These are phyloP conservation scores for Tuber melanosporum DNA, from an alignment of 495 filamentous ascomycete genomes.

Conservation along the genomic window DNA sequence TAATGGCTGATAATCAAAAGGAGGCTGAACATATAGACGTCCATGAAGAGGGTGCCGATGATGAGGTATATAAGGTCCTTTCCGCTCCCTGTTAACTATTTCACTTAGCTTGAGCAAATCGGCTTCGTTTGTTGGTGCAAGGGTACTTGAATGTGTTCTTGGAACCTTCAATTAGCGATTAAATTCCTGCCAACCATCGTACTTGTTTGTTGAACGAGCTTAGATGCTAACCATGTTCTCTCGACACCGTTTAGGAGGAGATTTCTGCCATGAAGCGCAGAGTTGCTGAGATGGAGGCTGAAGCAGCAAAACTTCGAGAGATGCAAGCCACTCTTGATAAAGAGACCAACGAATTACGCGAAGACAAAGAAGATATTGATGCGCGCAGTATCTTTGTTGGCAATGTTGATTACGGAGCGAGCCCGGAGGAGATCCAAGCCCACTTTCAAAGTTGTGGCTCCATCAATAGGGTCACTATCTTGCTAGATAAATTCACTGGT, in stretches of 20 bases:
- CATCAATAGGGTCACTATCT: constrained; percentile 96
- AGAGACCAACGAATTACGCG: constrained; percentile 69
- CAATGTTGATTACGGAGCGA: constrained; percentile 97
- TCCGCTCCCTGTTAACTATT: not conserved
- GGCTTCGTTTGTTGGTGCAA: not conserved
- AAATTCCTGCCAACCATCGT: not conserved
- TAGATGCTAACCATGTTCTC: not conserved
- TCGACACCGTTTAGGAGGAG: constrained; percentile 59
- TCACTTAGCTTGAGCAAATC: not conserved
- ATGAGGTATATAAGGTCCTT: constrained; percentile 33
- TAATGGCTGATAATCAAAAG: constrained; percentile 36
- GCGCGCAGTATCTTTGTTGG: constrained; percentile 95
- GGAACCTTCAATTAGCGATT: not conserved
- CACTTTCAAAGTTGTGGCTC: constrained; percentile 97
- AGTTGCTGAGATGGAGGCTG: constrained; percentile 97
- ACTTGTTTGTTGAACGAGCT: not conserved
- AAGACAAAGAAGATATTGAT: constrained; percentile 95
- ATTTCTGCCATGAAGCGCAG: constrained; percentile 96
- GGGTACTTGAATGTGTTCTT: not conserved
- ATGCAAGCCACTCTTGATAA: constrained; percentile 91
- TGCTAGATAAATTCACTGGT: constrained; percentile 95
- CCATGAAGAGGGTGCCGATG: constrained; percentile 39
- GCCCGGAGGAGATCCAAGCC: constrained; percentile 96
- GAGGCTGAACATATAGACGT: constrained; percentile 35
- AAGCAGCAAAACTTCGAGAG: constrained; percentile 91